Evolutionary conservation across 2,329 filamentous ascomycete genomes (phyloP).

Genomic region (Fusarium sp.): DNA sequence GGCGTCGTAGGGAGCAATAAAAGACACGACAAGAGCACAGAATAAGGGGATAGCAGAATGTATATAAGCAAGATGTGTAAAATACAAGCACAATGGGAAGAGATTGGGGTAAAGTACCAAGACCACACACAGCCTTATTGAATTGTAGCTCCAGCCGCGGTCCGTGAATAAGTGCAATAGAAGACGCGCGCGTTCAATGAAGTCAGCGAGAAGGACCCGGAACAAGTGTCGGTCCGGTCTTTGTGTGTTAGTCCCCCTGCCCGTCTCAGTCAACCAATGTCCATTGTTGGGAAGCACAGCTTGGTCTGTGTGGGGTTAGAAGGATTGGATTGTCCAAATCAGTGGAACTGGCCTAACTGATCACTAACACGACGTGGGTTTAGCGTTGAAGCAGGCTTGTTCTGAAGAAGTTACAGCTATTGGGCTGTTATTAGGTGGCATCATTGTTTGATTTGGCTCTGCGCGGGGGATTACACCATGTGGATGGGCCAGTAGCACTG

Average conservation of each 20-base stretch:
- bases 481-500: background rate
- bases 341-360: slow-evolving; percentile 29
- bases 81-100: slow-evolving; percentile 2
- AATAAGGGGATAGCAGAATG: background rate
- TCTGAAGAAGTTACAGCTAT: slow-evolving; percentile 22
- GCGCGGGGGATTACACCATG: background rate
- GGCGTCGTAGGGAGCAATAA: background rate
- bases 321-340: slow-evolving; percentile 30
- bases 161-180: slow-evolving; percentile 28
- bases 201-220: slow-evolving; percentile 19
- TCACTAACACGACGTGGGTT: slow-evolving; percentile 13
- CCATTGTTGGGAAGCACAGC: slow-evolving; percentile 21
- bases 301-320: slow-evolving; percentile 21
- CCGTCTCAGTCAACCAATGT: background rate
- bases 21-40: background rate
- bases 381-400: slow-evolving; percentile 24
- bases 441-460: slow-evolving; percentile 17
- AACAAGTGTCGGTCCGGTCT: slow-evolving; percentile 24
- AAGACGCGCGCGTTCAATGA: slow-evolving; percentile 22
- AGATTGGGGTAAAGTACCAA: background rate
- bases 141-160: slow-evolving; percentile 21
- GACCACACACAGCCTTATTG: slow-evolving; percentile 18
- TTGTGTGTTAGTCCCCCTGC: slow-evolving; percentile 4
- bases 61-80: background rate
- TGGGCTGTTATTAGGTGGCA: slow-evolving; percentile 22